phyloP scores from a whole-genome alignment of 108 stramenopile genomes.

The Cyclotella sp. region DNA sequence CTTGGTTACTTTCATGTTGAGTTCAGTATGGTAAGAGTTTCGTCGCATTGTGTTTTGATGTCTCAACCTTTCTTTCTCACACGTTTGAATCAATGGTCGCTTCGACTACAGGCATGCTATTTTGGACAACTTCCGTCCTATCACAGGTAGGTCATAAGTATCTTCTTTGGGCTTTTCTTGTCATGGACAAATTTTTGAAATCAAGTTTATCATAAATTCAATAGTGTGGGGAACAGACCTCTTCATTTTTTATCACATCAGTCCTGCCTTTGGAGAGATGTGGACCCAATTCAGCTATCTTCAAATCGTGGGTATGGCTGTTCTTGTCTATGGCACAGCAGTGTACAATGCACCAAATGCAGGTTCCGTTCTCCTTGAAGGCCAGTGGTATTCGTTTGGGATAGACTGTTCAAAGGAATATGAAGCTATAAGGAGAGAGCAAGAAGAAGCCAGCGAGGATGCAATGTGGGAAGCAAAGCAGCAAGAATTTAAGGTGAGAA shows the following conservation, averaged over 20 bases:
- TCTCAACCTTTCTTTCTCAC: background rate
- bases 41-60: background rate
- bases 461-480: slow-evolving; percentile 59
- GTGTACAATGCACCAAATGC: slow-evolving; percentile 95
- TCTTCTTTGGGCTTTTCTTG: too few species aligned
- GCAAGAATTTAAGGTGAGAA: slow-evolving; percentile 58
- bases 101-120: slow-evolving; percentile 85
- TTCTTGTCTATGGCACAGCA: slow-evolving; percentile 94
- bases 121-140: slow-evolving; percentile 96
- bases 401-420: slow-evolving; percentile 72
- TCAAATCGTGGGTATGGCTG: slow-evolving; percentile 88
- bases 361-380: slow-evolving; percentile 79
- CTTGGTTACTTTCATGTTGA: slow-evolving; percentile 91
- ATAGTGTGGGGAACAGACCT: slow-evolving; percentile 78
- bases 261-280: slow-evolving; percentile 80
- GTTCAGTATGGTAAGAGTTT: slow-evolving; percentile 70
- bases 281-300: slow-evolving; percentile 90
- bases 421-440: slow-evolving; percentile 57
- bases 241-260: slow-evolving; percentile 88
- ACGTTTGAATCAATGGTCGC: background rate
- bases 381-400: slow-evolving; percentile 75
- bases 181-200: background rate
- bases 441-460: slow-evolving; percentile 60
- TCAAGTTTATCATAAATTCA: background rate
- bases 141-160: slow-evolving; percentile 55